Evolutionary conservation across 2,329 filamentous ascomycete species (phyloP).

Genomic region (Aspergillus caelatus): DNA sequence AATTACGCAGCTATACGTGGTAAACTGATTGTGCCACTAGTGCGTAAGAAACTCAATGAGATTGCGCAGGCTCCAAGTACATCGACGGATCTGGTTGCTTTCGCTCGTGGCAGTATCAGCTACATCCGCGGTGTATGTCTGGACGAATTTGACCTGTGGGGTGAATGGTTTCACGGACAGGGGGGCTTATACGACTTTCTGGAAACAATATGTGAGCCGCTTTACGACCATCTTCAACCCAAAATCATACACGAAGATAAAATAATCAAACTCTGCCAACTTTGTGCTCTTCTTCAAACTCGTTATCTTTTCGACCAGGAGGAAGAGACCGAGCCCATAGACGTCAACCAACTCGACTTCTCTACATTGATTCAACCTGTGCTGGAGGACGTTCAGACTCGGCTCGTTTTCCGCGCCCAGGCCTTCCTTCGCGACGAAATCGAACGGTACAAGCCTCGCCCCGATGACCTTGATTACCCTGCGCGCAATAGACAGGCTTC

Average conservation of each 20-base stretch:
- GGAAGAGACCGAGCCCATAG: slow-evolving; percentile 53
- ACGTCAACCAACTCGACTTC: slow-evolving; percentile 63
- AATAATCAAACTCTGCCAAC: slow-evolving; percentile 66
- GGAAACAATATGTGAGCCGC: slow-evolving; percentile 67
- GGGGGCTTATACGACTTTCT: slow-evolving; percentile 67
- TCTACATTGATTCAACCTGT: slow-evolving; percentile 64
- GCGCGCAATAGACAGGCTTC: slow-evolving; percentile 52
- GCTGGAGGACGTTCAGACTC: slow-evolving; percentile 68
- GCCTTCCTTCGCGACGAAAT: slow-evolving; percentile 67
- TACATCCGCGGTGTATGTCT: slow-evolving; percentile 67
- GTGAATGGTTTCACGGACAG: slow-evolving; percentile 67
- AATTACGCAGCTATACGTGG: slow-evolving; percentile 63
- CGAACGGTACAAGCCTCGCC: slow-evolving; percentile 65
- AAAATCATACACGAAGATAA: slow-evolving; percentile 69
- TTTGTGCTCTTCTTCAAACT: slow-evolving; percentile 67
- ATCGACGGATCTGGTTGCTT: slow-evolving; percentile 65
- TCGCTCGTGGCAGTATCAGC: slow-evolving; percentile 66
- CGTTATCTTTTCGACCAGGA: slow-evolving; percentile 65
- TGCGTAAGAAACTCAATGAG: slow-evolving; percentile 61
- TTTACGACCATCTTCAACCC: slow-evolving; percentile 68
- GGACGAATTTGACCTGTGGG: slow-evolving; percentile 69
- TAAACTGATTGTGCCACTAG: slow-evolving; percentile 62
- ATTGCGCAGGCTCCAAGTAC: slow-evolving; percentile 62
- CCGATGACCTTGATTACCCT: slow-evolving; percentile 68
- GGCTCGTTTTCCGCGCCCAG: slow-evolving; percentile 67